Evolutionary conservation across 176 grass and related monocot species (phyloP), one percentile per base, ranked within the genome.

Genomic region (Secale cereale): DNA sequence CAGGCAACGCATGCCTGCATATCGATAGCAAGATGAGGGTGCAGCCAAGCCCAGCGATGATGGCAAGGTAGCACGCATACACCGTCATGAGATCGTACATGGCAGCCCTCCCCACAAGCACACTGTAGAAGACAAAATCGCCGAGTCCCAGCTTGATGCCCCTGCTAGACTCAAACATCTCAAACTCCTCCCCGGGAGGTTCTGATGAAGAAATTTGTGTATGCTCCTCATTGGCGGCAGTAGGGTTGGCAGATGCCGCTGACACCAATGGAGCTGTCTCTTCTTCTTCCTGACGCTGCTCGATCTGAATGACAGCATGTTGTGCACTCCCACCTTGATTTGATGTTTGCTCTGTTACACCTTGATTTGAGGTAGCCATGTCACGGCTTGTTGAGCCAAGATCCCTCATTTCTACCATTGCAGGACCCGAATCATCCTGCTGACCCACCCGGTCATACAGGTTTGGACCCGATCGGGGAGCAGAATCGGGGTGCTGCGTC

Each of bases 41-140:
- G 88, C 97, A 99, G n/a, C 91, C 97, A 41, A 99, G 93, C 35
- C 97, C 97, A 22, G 97, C 89, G 83, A 99, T 94, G 79, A 96
- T 99, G 40, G 94, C 97, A 63, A 99, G 93, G 84, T 99, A 99
- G 83, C 97, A 99, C n/a, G 97, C 97, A 79, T 96, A 99, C 16
- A 99, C 97, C 3, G 93, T 99, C 94, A 96, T 99, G 77, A 99
- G 79, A 88, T 96, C 97, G 74, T 99, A 99, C 97, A 99, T 99
- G 0, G 97, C 93, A 50, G 97, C 97, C 72, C 94, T 95, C 83
- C 97, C 97, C 39, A 96, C 97, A 52, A 99, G 90, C 63, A 99
- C 97, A 26, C 94, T 99, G 60, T 96, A 99, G 89, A 96, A 99
- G 66, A 99, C 86, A 78, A 99, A 99, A 91, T 99, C 97, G 17